Evolutionary conservation across 192 early-diverging fungal species (phyloP), one percentile per base, ranked within the genome.

Genomic region (Gamsiella multidivaricata): DNA sequence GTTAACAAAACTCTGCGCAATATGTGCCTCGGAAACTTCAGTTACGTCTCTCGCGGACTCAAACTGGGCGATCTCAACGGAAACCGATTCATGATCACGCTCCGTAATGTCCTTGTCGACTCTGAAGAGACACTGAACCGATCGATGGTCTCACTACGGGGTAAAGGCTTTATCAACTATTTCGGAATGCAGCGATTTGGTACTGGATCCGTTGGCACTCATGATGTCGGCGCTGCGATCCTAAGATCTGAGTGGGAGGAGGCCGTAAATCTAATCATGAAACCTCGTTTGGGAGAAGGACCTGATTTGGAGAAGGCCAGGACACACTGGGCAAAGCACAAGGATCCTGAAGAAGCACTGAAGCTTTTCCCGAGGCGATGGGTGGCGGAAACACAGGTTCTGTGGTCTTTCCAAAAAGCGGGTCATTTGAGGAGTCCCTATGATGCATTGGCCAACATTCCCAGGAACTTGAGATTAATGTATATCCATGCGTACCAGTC

Each of bases 101-200:
- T 99, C 53, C 85, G 89, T 46, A 72, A 86, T 37, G 82, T 88
- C 4, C 64, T 79, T 22, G 86, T 85, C 11, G 85, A 87, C 39
- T 78, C 82, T 36, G 80, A 81, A 20, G 74, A 80, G 29, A 70
- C 72, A 1, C 61, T 95, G 50, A 65, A 82, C 5, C 71, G 70
- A 7, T 86, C 93, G 10, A 80, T 98, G 57, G 69, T 71, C 4
- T 91, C 91, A 17, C 80, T 98, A 20, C 74, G 85, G 26, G 65
- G 87, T 22, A 78, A 85, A 42, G 98, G 98, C 2, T 99, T 98
- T 65, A 87, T 98, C 70, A 99, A 99, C 85, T 99, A 98, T 84
- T 99, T 87, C 83, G 98, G 79, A 2, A 94, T 98, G 95, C 98
- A 99, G 82, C 88, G 98, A 18, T 99, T 99, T 70, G 98, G 98